Base-by-base conservation (phyloP, 2,329 filamentous ascomycete species). In the Penicillium brevicompactum region DNA sequence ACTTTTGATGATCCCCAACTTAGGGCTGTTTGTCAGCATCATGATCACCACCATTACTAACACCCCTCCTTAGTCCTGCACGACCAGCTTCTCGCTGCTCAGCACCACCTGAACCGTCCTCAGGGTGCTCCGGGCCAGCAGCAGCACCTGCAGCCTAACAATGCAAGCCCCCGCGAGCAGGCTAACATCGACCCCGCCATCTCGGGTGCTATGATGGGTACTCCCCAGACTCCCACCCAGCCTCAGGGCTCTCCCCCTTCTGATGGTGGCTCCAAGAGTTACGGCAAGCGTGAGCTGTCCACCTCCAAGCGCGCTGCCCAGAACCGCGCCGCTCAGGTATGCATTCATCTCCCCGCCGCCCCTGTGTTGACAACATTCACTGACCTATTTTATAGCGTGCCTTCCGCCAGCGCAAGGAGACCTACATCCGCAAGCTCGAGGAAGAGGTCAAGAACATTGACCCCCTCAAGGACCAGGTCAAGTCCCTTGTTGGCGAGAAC, bases 341-440 rank as follows among this genome's bases (percentile, higher is more conserved):
- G 87, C 32, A 50, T 38, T 18, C 27, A 13, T 7, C 34, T n/a
- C n/a, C 34, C 18, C 18, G 18, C 18, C 18, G 18, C 18, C 34
- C 13, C 13, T 6, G 5, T n/a, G 3, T 37, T n/a, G 13, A 8
- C 24, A 21, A 10, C 0, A 40, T 44, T 54, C 18, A 47, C 63
- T 65, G 49, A 69, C 46, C 40, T 9, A 10, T 2, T 5, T 41
- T 58, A 62, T 67, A 99, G 93, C 87, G 94, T 72, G 94, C 94
- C 41, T 99, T 99, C 77, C 90, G 94, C 41, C 92, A 97, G 77
- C 89, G 94, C 60, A 99, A 99, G 73, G 94, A 99, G 76, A 90
- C 91, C 44, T 97, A 99, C 74, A 99, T 99, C 74, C 96, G 96
- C 80, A 95, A 96, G 73, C 84, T 99, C 6, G 94, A 99, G 76